Base-by-base conservation (phyloP, 2,329 filamentous ascomycete species). In the Botrytis aclada region DNA sequence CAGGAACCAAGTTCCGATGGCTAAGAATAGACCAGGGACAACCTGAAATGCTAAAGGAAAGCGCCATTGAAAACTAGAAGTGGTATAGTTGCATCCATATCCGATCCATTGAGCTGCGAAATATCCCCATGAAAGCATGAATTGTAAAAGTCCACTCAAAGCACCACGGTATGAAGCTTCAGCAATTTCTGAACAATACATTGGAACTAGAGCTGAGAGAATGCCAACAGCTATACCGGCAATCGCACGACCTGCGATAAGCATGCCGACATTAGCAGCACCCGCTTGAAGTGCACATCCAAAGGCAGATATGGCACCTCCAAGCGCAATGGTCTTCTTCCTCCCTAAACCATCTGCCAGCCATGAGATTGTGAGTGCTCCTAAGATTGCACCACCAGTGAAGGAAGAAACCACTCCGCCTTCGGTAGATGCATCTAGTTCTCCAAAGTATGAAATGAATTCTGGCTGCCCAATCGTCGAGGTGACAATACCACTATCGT, bases 161-260 rank as follows among this genome's bases (percentile, higher is more conserved):
- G 91, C 89, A 79, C 92, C 92, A 79, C 92, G 89, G 76, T 90
- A 90, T 74, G 84, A 84, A 3, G 88, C 88, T 80, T 90, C 88
- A 5, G 87, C 86, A 65, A 77, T 77, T 78, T 84, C 72, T 77
- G 77, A 93, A 92, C 96, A 94, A 87, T 96, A 95, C 73, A 94
- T 85, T 80, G 94, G 93, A 82, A 94, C 89, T 79, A 94, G 89
- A 79, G 92, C 91, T 16, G 91, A 93, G 77, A 92, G 92, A 81
- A 94, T 93, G 79, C 92, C 92, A 78, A 94, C 91, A 85, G 92
- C 92, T 70, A 94, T 81, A 81, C 92, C 92, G 69, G 92, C 90
- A 78, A 95, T 84, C 73, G 94, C 83, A 86, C 92, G 92, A 80
- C 92, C 92, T 73, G 88, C 87, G 22, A 76, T 74, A 47, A 77